A percentile compares a stretch with the other conserved stretches of the same genome.
These are phyloP conservation scores for Penicillium macrosclerotiorum DNA, from an alignment of 495 filamentous ascomycete species.

Conservation along the genomic window DNA sequence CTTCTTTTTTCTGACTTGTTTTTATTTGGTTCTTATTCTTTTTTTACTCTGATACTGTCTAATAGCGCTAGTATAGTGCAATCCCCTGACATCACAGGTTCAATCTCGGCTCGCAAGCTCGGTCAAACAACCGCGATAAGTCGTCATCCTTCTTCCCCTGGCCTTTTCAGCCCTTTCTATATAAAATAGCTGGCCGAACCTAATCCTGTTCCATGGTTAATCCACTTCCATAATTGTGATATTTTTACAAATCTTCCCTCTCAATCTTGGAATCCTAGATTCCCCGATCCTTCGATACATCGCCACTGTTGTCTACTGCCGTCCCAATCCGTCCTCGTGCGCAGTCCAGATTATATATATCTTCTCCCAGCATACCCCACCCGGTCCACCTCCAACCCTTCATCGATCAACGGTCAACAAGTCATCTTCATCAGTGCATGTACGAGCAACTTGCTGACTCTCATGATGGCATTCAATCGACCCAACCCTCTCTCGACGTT, in stretches of 20 bases:
- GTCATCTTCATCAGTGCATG: not conserved
- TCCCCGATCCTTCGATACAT: conserved; percentile 1
- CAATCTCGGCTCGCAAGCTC: conserved; percentile 15
- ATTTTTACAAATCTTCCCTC: too few relatives aligned
- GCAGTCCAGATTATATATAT: not conserved
- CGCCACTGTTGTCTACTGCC: too few relatives aligned
- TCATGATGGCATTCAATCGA: conserved; percentile 23
- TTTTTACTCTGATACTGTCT: not conserved
- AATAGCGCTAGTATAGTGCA: too few relatives aligned
- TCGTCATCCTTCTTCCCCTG: conserved; percentile 18
- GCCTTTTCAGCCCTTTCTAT: too few relatives aligned
- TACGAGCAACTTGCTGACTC: not conserved
- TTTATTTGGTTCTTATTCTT: not conserved
- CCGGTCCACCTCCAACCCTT: too few relatives aligned
- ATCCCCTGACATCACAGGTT: conserved; percentile 24
- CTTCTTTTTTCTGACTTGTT: not conserved
- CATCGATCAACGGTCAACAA: not conserved
- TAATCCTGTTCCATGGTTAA: conserved; percentile 4
- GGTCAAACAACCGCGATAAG: conserved; percentile 9
- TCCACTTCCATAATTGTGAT: too few relatives aligned
- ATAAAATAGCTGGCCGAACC: too few relatives aligned
- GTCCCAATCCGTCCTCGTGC: too few relatives aligned
- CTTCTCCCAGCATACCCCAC: too few relatives aligned
- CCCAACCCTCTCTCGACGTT: conserved; percentile 17
- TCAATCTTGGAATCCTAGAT: not conserved